A percentile compares a stretch with the other conserved stretches of the same genome.
Conservation (phyloP, 192 early-diverging fungal species). For the Entomortierella chlamydospora region DNA sequence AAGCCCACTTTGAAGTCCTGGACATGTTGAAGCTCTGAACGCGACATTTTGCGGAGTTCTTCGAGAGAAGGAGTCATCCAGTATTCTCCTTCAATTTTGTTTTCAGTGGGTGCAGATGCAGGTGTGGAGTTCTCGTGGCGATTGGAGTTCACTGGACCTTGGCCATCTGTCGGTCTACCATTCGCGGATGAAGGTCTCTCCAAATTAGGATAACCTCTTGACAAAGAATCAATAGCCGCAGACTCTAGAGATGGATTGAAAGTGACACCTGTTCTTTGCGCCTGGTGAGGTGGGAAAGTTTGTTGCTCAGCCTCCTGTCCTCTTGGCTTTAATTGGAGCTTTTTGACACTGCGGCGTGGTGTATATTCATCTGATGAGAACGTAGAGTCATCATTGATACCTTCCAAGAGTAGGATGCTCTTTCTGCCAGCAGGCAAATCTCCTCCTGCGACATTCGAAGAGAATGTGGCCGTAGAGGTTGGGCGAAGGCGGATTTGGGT, state of each 20-base stretch:
- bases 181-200: conserved; percentile 16
- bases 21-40: conserved; percentile 76
- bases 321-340: conserved; percentile 68
- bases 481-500: conserved; percentile 59
- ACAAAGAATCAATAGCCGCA: conserved; percentile 28
- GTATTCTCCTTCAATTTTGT: conserved; percentile 69
- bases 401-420: conserved; percentile 49
- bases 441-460: conserved; percentile 42
- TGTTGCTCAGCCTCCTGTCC: conserved; percentile 5
- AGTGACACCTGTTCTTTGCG: conserved; percentile 20
- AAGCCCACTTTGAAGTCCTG: conserved; percentile 80
- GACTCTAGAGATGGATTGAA: conserved; percentile 54
- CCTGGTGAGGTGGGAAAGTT: conserved; percentile 7
- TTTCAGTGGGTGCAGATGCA: background rate
- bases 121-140: conserved; percentile 1
- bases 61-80: conserved; percentile 80
- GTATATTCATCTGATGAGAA: conserved; percentile 74
- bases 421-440: conserved; percentile 39
- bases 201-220: conserved; percentile 3
- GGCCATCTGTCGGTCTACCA: conserved; percentile 2
- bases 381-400: conserved; percentile 57
- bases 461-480: conserved; percentile 44
- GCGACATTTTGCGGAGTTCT: conserved; percentile 74
- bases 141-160: background rate
- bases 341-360: conserved; percentile 79